These are phyloP conservation scores for Phytopythium chamaehyphon DNA, from an alignment of 352 stramenopile species.

Conservation along the genomic window DNA sequence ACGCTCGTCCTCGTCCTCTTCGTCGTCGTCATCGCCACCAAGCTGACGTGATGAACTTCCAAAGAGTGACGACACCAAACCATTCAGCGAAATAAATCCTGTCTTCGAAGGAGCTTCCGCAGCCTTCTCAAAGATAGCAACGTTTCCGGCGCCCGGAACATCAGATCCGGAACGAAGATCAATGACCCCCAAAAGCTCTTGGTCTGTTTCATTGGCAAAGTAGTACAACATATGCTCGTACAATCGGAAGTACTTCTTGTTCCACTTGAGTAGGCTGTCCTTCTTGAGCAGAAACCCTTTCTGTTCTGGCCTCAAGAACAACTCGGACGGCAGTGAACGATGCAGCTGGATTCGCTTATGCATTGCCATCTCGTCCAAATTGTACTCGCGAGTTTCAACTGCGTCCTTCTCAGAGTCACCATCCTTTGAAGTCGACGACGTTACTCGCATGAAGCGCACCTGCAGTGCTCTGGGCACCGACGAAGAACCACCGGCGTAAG, in stretches of 20 bases:
- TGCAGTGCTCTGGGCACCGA: constrained; percentile 62
- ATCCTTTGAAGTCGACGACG: constrained; percentile 54
- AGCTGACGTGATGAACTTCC: constrained; percentile 49
- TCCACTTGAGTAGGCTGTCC: constrained; percentile 88
- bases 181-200: constrained; percentile 81
- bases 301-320: constrained; percentile 76
- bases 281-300: constrained; percentile 85
- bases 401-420: constrained; percentile 69
- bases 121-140: constrained; percentile 83
- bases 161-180: constrained; percentile 68
- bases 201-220: constrained; percentile 79
- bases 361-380: constrained; percentile 82
- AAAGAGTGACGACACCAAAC: constrained; percentile 79
- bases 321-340: constrained; percentile 69
- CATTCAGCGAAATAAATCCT: constrained; percentile 78
- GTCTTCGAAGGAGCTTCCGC: constrained; percentile 41
- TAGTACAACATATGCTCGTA: constrained; percentile 89
- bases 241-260: constrained; percentile 85
- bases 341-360: constrained; percentile 80
- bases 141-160: constrained; percentile 61
- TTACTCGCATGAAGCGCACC: constrained; percentile 87
- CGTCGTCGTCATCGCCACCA: constrained; percentile 26
- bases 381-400: constrained; percentile 85
- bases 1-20: constrained; percentile 50
- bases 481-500: constrained; percentile 50